Conservation (phyloP, 169 alveolate species). For the Plasmodium vinckei region DNA sequence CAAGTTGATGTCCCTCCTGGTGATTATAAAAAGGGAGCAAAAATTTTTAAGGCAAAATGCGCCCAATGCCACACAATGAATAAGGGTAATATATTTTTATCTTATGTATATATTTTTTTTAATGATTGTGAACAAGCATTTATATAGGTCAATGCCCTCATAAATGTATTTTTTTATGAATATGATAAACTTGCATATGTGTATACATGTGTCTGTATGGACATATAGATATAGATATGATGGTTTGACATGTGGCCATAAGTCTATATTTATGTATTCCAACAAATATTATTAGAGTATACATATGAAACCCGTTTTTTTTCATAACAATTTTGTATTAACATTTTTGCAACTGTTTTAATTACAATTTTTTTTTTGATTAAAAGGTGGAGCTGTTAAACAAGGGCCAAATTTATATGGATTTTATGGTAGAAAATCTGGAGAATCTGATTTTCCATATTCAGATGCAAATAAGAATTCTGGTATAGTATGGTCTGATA, state of each 20-base stretch:
- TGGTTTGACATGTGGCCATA: too few species aligned
- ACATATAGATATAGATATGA: not conserved
- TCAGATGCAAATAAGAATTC: conserved; percentile 92
- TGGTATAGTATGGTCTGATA: conserved; percentile 92
- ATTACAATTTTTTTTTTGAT: not conserved
- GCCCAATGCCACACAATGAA: conserved; percentile 94
- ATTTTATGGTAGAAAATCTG: conserved; percentile 91
- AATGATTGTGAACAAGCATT: not conserved
- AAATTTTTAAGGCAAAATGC: conserved; percentile 93
- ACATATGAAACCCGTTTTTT: too few species aligned
- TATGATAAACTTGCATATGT: not conserved
- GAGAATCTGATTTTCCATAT: conserved; percentile 90
- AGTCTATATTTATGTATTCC: too few species aligned
- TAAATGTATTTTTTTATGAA: not conserved
- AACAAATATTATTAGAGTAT: not conserved
- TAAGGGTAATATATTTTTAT: conserved; percentile 81
- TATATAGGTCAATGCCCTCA: not conserved
- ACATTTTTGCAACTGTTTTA: too few species aligned
- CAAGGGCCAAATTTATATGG: conserved; percentile 92
- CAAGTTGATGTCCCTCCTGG: conserved; percentile 93
- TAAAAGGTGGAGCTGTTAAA: conserved; percentile 91
- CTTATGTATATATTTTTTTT: not conserved
- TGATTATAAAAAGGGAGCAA: conserved; percentile 92
- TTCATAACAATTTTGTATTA: too few species aligned
- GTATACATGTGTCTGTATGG: not conserved